These are phyloP conservation scores for Lentinula sp. DNA, from an alignment of 768 basidiomycete species.

Conservation along the genomic window DNA sequence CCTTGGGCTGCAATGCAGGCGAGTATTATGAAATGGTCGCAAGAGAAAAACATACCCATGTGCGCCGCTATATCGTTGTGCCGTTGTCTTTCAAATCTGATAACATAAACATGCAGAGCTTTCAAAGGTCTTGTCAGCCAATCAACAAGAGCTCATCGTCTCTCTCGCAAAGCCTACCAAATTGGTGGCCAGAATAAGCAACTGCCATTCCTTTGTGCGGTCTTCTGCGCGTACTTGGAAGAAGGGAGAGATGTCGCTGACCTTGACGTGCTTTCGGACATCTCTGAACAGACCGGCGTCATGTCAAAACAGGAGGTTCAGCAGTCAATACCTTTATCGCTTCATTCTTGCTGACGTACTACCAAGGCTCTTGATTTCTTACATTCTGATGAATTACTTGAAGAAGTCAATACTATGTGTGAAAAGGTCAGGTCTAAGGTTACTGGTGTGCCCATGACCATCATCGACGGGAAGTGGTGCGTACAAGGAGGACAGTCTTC, in stretches of 20 bases:
- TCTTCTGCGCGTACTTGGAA: conserved; percentile 67
- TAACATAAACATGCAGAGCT: conserved; percentile 30
- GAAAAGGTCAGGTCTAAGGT: conserved; percentile 57
- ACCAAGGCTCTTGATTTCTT: conserved; percentile 59
- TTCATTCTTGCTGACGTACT: conserved; percentile 10
- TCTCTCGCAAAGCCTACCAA: conserved; percentile 63
- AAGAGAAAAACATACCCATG: conserved; percentile 54
- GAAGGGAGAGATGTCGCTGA: conserved; percentile 60
- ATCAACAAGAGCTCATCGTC: conserved; percentile 66
- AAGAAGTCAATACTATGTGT: conserved; percentile 60
- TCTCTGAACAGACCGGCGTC: conserved; percentile 49
- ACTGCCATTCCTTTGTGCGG: conserved; percentile 42
- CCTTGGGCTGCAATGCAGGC: conserved; percentile 33
- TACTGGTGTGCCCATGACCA: conserved; percentile 73
- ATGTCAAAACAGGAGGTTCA: conserved; percentile 59
- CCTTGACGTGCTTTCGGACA: conserved; percentile 47
- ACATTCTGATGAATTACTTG: conserved; percentile 54
- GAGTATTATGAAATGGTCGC: conserved; percentile 44
- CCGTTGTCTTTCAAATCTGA: background rate
- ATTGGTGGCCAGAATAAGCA: conserved; percentile 59
- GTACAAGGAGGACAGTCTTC: conserved; percentile 69
- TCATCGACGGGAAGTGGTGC: conserved; percentile 76
- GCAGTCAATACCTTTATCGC: conserved; percentile 8
- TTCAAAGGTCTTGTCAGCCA: conserved; percentile 57
- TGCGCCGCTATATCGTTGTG: conserved; percentile 24